Conservation (phyloP, 2,329 filamentous ascomycete genomes). For the Biscogniauxia marginata region DNA sequence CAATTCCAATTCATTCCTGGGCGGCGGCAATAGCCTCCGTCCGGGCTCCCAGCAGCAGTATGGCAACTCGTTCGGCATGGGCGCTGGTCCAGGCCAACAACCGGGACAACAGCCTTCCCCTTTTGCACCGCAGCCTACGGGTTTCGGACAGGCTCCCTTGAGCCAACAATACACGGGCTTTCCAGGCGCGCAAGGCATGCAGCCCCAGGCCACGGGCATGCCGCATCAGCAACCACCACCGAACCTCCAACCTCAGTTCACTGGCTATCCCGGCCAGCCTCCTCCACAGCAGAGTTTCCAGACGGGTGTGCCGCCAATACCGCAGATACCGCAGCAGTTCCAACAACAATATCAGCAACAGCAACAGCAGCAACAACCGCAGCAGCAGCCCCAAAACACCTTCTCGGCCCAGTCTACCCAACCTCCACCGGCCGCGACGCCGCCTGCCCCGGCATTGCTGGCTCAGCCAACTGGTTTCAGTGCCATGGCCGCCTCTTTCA, state of each 20-base stretch:
- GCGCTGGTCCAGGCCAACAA: constrained; percentile 43
- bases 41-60: constrained; percentile 63
- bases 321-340: constrained; percentile 58
- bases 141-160: constrained; percentile 55
- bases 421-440: constrained; percentile 42
- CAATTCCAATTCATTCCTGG: constrained; percentile 81
- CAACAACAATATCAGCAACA: constrained; percentile 58
- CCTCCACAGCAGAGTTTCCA: constrained; percentile 61
- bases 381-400: constrained; percentile 43
- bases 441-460: constrained; percentile 60
- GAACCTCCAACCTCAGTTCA: constrained; percentile 47
- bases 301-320: constrained; percentile 59
- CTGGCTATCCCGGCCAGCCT: constrained; percentile 40
- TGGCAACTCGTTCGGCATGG: constrained; percentile 49
- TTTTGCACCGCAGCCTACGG: constrained; percentile 60
- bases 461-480: constrained; percentile 65
- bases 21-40: constrained; percentile 72
- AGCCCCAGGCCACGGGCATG: constrained; percentile 31
- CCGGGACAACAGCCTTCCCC: constrained; percentile 51
- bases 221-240: constrained; percentile 44
- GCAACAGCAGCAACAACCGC: constrained; percentile 42
- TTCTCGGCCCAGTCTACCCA: constrained; percentile 52
- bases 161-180: constrained; percentile 63
- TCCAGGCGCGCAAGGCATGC: constrained; percentile 51
- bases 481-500: constrained; percentile 67